Evolutionary conservation across 768 basidiomycete genomes (phyloP), one percentile per base, ranked within the genome.

Genomic region (Suillus ampliporus): DNA sequence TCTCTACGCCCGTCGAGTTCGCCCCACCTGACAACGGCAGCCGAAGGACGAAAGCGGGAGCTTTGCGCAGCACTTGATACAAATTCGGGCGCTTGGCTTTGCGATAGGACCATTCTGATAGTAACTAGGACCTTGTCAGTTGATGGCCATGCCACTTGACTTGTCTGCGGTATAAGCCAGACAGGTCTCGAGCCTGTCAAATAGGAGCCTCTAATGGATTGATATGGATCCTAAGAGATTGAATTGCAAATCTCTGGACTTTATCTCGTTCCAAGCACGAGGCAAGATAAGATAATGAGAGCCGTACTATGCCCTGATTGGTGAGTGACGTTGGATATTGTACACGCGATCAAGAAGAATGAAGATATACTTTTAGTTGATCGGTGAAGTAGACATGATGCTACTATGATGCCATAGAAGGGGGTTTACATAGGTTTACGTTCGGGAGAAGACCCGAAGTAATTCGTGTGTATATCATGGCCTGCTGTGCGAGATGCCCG

Each of bases 221-320:
- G 50, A 51, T 51, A 31, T 35, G 19, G 50, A 40, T 23, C 54
- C 54, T 37, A 52, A 35, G 34, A n/a, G 11, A 37, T 1, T 26
- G 1, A 15, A 38, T 38, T 10, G 10, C 43, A 44, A n/a, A 44
- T n/a, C 1, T 35, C 52, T 37, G 2, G 21, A 54, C 8, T 8
- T 23, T 19, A 26, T 26, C 9, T 26, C 17, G 6, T 56, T 26
- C 17, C 11, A 19, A 8, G 17, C 54, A 56, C 1, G 54, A 56
- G 54, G 54, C 54, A 3, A 56, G 54, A 56, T 56, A 56, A 56
- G 43, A 44, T 10, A n/a, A 21, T 4, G 43, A 21, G n/a, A n/a
- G 43, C 19, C n/a, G 43, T 31, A 6, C 31, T 31, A 31, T 31
- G 31, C 4, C 31, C 31, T n/a, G 11, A 31, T 31, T 5, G 26